Base-by-base conservation (phyloP, 768 basidiomycete genomes). In the Leucocoprinus sp. region DNA sequence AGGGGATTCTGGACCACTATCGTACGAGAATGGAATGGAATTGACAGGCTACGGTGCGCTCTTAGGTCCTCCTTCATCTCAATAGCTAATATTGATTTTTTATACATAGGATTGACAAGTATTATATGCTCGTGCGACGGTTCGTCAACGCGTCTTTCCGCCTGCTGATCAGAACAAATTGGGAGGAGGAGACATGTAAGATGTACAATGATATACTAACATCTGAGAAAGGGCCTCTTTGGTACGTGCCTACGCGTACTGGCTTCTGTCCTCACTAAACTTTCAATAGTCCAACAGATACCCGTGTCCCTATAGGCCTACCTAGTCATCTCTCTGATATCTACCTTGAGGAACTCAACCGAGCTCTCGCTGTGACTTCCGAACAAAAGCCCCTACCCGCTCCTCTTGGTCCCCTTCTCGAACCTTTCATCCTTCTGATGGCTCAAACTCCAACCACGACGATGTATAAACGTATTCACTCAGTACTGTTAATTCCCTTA, bases 21-120 rank as follows among this genome's bases (percentile, higher is more conserved):
- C 2, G 85, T 93, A 5, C 71, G 92, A 9, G 95, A 99, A 64
- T 98, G 95, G 93, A 82, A 72, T 51, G 87, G 90, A 2, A 85
- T 99, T 26, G 95, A 99, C 60, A 74, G 87, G 35, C 65, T 95
- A 54, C 70, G 95, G 93, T 95, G 51, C 52, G 78, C 26, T 5
- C 28, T 34, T 26, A 27, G 6, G 35, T 26, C 44, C 11, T 5
- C 21, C 26, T 39, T 33, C 3, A 31, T 29, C n/a, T 43, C 19
- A 26, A 19, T 14, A 33, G 45, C 8, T 35, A 33, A n/a, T n/a
- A n/a, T n/a, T 47, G 49, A 41, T 47, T 27, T 49, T 4, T 45
- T 4, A 27, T 40, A 8, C 21, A 8, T 56, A 96, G 93, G 54
- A 81, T 97, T 61, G 95, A 99, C 73, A 99, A 99, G 62, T 98